These are phyloP conservation scores for Candida taoyuanica DNA, from an alignment of 805 yeast genomes.

Conservation along the genomic window DNA sequence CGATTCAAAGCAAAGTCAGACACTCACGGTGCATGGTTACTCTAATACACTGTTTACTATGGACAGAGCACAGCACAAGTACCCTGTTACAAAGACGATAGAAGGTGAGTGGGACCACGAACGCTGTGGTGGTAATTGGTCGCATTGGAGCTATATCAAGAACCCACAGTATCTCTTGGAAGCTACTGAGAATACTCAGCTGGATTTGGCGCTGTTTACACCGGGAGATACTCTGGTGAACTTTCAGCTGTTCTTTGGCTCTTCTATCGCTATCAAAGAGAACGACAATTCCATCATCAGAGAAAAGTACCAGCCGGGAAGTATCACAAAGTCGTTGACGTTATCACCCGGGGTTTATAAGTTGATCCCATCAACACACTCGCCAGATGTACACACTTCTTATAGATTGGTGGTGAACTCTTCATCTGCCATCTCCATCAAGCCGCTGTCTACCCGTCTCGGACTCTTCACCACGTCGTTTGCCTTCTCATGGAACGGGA, in stretches of 20 bases:
- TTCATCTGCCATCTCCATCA: background rate
- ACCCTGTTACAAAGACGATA: conserved; percentile 19
- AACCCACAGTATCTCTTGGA: conserved; percentile 52
- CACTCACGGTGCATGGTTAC: conserved; percentile 21
- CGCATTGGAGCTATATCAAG: conserved; percentile 37
- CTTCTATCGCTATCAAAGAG: conserved; percentile 29
- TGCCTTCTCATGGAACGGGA: conserved; percentile 35
- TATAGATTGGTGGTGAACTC: conserved; percentile 41
- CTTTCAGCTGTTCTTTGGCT: conserved; percentile 41
- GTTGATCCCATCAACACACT: background rate
- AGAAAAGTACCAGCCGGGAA: conserved; percentile 32
- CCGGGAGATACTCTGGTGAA: conserved; percentile 32
- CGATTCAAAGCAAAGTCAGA: conserved; percentile 11
- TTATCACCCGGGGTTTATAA: conserved; percentile 20
- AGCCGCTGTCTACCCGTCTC: conserved; percentile 18
- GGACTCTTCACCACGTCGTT: conserved; percentile 32
- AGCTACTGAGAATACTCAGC: background rate
- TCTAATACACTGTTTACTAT: conserved; percentile 17
- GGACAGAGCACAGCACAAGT: conserved; percentile 30
- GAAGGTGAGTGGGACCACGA: conserved; percentile 42
- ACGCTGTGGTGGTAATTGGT: conserved; percentile 53
- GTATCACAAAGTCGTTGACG: conserved; percentile 20
- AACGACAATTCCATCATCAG: conserved; percentile 29
- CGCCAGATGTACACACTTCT: conserved; percentile 21
- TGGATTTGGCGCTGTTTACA: conserved; percentile 22